Conservation (phyloP, 2,329 filamentous ascomycete species). For the Berkeleyomyces basicola region DNA sequence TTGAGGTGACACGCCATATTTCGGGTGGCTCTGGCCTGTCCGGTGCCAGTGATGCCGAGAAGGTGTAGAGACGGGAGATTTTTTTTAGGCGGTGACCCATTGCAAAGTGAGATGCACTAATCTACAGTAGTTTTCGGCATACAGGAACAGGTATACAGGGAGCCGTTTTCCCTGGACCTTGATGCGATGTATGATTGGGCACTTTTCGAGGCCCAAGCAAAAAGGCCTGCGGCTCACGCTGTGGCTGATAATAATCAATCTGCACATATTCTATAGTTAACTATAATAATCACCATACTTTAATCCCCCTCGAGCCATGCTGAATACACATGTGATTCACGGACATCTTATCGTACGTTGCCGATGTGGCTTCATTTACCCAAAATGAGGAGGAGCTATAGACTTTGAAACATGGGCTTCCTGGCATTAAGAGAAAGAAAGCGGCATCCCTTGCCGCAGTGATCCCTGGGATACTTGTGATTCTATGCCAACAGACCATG, state of each 20-base stretch:
- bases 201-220: neutral
- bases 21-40: constrained; percentile 20
- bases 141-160: neutral
- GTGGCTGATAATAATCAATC: neutral
- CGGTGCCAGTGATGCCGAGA: constrained; percentile 10
- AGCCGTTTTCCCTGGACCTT: neutral
- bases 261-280: neutral
- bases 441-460: too few relatives aligned
- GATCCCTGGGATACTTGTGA: too few relatives aligned
- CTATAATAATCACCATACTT: neutral
- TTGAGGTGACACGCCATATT: constrained; percentile 53
- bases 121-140: too few relatives aligned
- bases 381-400: neutral
- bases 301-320: neutral
- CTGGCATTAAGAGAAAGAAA: neutral
- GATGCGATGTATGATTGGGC: neutral
- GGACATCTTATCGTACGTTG: neutral
- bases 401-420: neutral
- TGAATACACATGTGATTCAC: neutral
- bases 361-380: neutral
- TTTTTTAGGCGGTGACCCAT: neutral
- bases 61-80: constrained; percentile 10
- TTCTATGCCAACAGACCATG: too few relatives aligned
- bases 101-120: neutral
- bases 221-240: neutral